Evolutionary conservation across 352 stramenopile genomes (phyloP), one percentile per base, ranked within the genome.

Genomic region (Globisporangium mamillatum): DNA sequence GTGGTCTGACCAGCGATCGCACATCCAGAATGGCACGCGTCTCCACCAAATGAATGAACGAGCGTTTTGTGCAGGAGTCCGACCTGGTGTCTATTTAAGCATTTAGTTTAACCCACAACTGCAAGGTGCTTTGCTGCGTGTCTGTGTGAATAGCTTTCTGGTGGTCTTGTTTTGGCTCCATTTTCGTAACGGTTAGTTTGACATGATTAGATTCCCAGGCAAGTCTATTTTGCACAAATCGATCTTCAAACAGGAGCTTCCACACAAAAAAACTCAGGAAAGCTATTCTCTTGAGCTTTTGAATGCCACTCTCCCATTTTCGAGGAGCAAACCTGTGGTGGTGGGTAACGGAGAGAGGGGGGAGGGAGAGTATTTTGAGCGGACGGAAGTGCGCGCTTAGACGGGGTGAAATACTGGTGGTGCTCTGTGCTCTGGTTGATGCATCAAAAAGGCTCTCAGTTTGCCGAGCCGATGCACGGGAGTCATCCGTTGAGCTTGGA

Each of bases 391-490:
- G n/a, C 27, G 54, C 48, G 38, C 63, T 70, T 66, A 63, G 71
- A 14, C 74, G 69, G 69, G 74, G 44, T 52, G 62, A 20, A 46
- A 76, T 78, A 74, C 74, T 78, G 74, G 74, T 80, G 74, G 74
- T 80, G 44, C 44, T 50, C n/a, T 48, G 10, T 10, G 34, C 16
- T 50, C 8, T 52, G 41, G 57, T 62, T 62, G 57, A 62, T 62
- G 57, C 36, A 65, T 57, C 46, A 54, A 65, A 32, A 34, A 14
- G 12, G 12, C 38, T 52, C 14, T 57, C 41, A 56, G 24, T 56
- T 29, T 29, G 6, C 18, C 16, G 20, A 67, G 70, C 52, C 70
- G 52, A 77, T 72, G 67, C 59, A 6, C 64, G 58, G 53, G 70
- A 72, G 73, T 79, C 73, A 79, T 76, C 70, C 29, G 66, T 66